Base-by-base conservation (phyloP, 495 filamentous ascomycete genomes). In the Penicillium robsamsonii region DNA sequence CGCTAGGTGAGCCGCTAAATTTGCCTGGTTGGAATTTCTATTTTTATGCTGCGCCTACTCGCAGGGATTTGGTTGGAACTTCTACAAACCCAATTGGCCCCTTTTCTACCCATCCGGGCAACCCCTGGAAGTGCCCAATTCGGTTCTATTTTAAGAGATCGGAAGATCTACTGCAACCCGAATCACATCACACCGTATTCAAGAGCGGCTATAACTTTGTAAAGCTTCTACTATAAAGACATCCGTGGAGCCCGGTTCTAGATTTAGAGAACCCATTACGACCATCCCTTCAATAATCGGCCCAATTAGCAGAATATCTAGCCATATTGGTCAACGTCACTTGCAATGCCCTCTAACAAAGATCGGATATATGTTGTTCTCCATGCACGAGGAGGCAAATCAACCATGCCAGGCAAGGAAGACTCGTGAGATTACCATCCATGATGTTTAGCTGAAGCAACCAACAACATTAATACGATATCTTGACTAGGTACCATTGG, bases 311-410 rank as follows among this genome's bases (percentile, higher is more conserved):
- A 6, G n/a, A 44, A 44, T 25, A 46, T 46, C 41, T 43, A 13
- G 41, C 20, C 38, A 20, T 41, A 7, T 18, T 10, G n/a, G 8
- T 24, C 10, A 30, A 17, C 15, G 25, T 8, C 46, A 27, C 18
- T 17, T 38, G 31, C 47, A 25, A 50, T 50, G 47, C 47, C 47
- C 3, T 38, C 47, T 15, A 71, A 71, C 56, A 75, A 75, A 64
- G 64, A 75, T 30, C 69, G 72, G 8, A 56, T 73, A 13, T 72
- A 52, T 71, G 73, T 3, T 72, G 52, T 52, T 72, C 72, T 50
- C 57, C 64, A 51, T 70, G 64, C 66, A 15, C 68, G 68, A 24
- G 65, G 67, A 70, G 25, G 73, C 68, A 41, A 70, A 55, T 13
- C 67, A 68, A 58, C 17, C 18, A 71, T 60, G 72, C 67, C 58